Evolutionary conservation across 2,329 filamentous ascomycete genomes (phyloP), one percentile per base, ranked within the genome.

Genomic region (Microascus cirrosus): DNA sequence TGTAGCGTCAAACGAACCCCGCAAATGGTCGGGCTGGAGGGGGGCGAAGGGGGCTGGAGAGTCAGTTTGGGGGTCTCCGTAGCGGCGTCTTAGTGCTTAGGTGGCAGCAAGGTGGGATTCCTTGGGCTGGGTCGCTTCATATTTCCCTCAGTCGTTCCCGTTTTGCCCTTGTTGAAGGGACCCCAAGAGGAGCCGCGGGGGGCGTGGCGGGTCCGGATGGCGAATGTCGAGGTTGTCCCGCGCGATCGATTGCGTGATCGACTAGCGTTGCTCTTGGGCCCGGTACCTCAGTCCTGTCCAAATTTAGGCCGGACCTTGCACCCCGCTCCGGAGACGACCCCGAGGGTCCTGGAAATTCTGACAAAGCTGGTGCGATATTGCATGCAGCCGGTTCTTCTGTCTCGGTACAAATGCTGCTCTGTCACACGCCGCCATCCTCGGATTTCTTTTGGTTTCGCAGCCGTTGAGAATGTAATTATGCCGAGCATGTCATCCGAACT

Each of bases 181-280:
- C n/a, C 55, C 28, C 22, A n/a, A 18, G 55, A 32, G 28, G 8
- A 32, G 32, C 50, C 50, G 55, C 39, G 55, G 54, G n/a, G 55
- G 55, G 24, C 25, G 24, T 24, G 35, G 54, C 20, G 55, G 50
- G 45, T 24, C 22, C 24, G n/a, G 45, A 50, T 22, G 45, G n/a
- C n/a, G 45, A 50, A 24, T 50, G n/a, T 50, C 22, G n/a, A 24
- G 22, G 20, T 57, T 52, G 32, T 53, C 45, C 45, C 28, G 58
- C 62, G 28, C 28, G 28, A 32, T 62, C 61, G 66, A 70, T 70
- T 69, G 68, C 68, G 68, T 70, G 68, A 69, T 70, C 64, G 65
- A 60, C 63, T 69, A 69, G 65, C 63, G 66, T 59, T 63, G 53
- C 57, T 59, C 56, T 55, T 32, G 28, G 22, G 45, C 22, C n/a